A percentile compares a stretch with the other conserved stretches of the same genome.
Evolutionary conservation across 148 eudicot species (phyloP).

Genomic region (Rhododendron griersonianum): DNA sequence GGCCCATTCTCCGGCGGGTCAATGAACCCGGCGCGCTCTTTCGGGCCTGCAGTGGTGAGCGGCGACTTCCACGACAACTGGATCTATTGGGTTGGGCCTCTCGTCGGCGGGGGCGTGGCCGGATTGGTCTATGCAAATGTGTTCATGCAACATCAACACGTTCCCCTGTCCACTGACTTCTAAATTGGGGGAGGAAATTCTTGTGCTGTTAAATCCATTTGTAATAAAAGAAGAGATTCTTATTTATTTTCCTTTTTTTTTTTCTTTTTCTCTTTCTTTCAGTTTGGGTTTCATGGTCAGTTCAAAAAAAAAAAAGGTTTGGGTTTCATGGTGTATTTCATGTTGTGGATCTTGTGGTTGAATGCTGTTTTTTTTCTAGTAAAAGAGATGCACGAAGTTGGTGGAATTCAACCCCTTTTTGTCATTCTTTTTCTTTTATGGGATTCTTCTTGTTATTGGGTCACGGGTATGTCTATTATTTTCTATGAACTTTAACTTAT

Average conservation of each 20-base stretch:
- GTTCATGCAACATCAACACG: slow-evolving; percentile 45
- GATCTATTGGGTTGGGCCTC: slow-evolving; percentile 94
- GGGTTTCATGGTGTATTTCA: slow-evolving; percentile 10
- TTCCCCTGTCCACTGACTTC: slow-evolving; percentile 31
- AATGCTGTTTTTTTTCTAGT: not conserved
- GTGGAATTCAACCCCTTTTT: not conserved
- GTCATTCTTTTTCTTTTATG: not conserved
- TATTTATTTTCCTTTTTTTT: slow-evolving; percentile 10
- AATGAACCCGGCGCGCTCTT: slow-evolving; percentile 87
- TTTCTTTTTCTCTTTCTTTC: not conserved
- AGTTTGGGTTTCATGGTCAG: not conserved
- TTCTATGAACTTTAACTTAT: not conserved
- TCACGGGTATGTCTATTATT: not conserved
- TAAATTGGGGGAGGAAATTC: slow-evolving; percentile 11
- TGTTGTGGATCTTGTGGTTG: not conserved
- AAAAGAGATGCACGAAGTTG: not conserved
- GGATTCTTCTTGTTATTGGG: not conserved
- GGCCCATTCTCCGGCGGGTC: slow-evolving; percentile 92
- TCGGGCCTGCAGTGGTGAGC: slow-evolving; percentile 79
- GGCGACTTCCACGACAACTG: slow-evolving; percentile 60
- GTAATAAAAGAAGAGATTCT: slow-evolving; percentile 20
- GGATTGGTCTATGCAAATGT: slow-evolving; percentile 61
- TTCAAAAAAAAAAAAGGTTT: no score
- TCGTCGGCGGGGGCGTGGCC: slow-evolving; percentile 81
- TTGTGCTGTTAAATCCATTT: not conserved